Evolutionary conservation across 2,329 filamentous ascomycete genomes (phyloP).

Genomic region (Diaporthe sp.): DNA sequence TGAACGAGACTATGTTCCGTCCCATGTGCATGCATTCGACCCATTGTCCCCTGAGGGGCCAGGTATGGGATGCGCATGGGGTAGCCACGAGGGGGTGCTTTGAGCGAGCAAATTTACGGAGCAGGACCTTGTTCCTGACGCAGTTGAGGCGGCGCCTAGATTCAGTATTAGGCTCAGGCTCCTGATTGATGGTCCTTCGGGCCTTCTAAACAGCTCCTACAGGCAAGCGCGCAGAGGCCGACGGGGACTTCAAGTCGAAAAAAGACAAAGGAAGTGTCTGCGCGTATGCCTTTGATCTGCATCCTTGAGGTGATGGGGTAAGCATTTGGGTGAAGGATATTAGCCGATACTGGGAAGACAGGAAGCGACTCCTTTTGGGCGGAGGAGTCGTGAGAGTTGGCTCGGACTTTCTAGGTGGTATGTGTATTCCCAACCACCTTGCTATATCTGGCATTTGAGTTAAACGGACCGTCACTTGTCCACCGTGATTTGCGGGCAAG

Average conservation of each 20-base stretch:
- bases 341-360: not conserved
- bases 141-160: not conserved
- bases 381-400: no score
- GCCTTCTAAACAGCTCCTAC: not conserved
- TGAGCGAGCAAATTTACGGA: not conserved
- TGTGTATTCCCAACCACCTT: not conserved
- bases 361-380: not conserved
- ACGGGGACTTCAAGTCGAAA: not conserved
- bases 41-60: not conserved
- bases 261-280: not conserved
- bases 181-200: not conserved
- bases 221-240: not conserved
- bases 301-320: not conserved
- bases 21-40: not conserved
- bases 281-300: not conserved
- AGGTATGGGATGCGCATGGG: not conserved
- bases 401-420: not conserved
- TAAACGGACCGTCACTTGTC: not conserved
- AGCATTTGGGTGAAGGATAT: not conserved
- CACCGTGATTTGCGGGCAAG: not conserved
- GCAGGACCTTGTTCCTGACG: not conserved
- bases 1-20: no score
- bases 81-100: not conserved
- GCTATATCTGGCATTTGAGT: not conserved
- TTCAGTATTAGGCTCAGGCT: not conserved